A percentile compares a stretch with the other conserved stretches of the same genome.
phyloP scores from a whole-genome alignment of 306 rosid genomes.

The Psophocarpus tetragonolobus region DNA sequence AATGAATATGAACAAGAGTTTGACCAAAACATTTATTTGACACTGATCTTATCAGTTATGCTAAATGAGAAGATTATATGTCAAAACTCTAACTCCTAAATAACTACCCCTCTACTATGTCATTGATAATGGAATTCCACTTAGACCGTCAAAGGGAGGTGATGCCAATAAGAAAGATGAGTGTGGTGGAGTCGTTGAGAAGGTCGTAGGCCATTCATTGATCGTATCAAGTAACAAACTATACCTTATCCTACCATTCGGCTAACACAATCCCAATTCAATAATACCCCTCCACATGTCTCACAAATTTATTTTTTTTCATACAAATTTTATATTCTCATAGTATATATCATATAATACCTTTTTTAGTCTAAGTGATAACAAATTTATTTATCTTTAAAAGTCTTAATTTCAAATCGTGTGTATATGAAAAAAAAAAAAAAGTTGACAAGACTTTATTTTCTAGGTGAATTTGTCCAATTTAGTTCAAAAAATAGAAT shows the following conservation, averaged over 20 bases:
- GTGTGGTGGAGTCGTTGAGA: not conserved
- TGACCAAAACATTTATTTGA: no score
- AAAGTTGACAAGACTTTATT: not conserved
- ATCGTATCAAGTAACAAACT: conserved; percentile 10
- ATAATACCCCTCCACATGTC: conserved; percentile 32
- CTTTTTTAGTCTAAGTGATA: not conserved
- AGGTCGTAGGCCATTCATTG: not conserved
- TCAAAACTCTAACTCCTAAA: not conserved
- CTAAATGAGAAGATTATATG: not conserved
- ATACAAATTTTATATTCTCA: not conserved
- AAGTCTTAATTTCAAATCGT: not conserved
- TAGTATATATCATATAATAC: not conserved
- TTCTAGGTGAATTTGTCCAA: not conserved
- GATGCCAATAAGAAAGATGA: not conserved
- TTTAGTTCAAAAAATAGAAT: not conserved
- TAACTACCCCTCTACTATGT: not conserved
- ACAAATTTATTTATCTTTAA: not conserved
- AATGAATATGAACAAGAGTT: not conserved
- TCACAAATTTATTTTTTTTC: not conserved
- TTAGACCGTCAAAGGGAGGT: not conserved
- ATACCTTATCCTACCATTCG: not conserved
- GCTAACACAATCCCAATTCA: not conserved
- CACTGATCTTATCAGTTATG: not conserved
- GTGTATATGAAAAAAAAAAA: not conserved
- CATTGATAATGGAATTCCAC: not conserved